Percentiles rank a stretch among this genome's conserved stretches.
Conservation (phyloP, 2,329 filamentous ascomycete species). For the Neopestalotiopsis sp. region DNA sequence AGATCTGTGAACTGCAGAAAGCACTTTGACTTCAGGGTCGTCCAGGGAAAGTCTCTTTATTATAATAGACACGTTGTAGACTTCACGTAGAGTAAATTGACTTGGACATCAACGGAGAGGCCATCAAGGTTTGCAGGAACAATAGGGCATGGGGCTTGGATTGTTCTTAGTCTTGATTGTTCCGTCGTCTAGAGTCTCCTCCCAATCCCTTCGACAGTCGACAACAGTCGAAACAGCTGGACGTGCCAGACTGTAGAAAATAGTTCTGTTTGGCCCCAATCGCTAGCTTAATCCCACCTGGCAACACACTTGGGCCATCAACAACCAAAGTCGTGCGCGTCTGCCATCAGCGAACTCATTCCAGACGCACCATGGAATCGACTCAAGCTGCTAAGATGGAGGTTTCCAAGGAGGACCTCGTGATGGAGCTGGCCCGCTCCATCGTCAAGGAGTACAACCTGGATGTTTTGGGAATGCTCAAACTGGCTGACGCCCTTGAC, state of each 20-base stretch:
- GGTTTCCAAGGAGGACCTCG: background rate
- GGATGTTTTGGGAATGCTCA: background rate
- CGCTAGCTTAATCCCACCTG: background rate
- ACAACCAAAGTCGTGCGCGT: background rate
- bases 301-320: background rate
- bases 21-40: no score
- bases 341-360: background rate
- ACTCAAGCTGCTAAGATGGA: background rate
- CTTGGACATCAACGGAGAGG: no score
- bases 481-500: slow-evolving; percentile 5
- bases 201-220: no score
- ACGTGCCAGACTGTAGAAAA: background rate
- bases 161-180: no score
- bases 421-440: background rate
- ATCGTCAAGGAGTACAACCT: slow-evolving; percentile 2
- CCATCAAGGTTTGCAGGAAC: no score
- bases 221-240: background rate
- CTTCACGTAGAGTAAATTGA: no score
- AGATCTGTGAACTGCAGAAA: no score
- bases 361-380: background rate
- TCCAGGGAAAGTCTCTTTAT: no score
- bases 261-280: background rate
- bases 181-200: no score
- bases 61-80: no score
- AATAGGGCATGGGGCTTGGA: no score